Base-by-base conservation (phyloP, 345 rosid genomes). In the Noccaea caerulescens region DNA sequence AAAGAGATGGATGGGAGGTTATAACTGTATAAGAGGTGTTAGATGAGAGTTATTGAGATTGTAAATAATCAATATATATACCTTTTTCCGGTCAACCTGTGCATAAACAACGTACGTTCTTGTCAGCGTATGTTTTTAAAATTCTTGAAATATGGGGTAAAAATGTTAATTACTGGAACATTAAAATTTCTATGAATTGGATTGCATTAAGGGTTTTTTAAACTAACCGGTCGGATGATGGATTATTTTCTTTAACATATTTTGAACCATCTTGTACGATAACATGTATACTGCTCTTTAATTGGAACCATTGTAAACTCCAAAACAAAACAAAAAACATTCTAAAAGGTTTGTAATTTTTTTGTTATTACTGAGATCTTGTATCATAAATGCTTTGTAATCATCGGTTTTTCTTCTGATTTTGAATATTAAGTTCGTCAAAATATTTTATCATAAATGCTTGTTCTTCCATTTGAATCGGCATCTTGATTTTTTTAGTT, bases 41-140 rank as follows among this genome's bases (percentile, higher is more conserved):
- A 45, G 14, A 68, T 46, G 56, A 18, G 38, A 71, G 9, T 43
- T 53, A 43, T 53, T 63, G 69, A 54, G 49, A 45, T 54, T 14
- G n/a, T 8, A 56, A 57, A 30, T 50, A 8, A 73, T 47, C 47
- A 74, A 52, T 66, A 51, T 50, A 66, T 47, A 67, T 59, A 59
- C 13, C 13, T 50, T 58, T 63, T 63, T 34, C 5, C 5, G 68
- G 78, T 74, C 78, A 74, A 66, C 61, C 61, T 74, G 47, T 53
- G 55, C 73, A 52, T 74, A 74, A 51, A 67, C 78, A 74, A 25
- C 78, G 78, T 74, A 74, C 78, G 78, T 74, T 74, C 72, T 67
- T 74, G 78, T 67, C 78, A 74, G 72, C 14, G 57, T 74, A 58
- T n/a, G 39, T 58, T 66, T 68, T 74, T 50, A 59, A 25, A 59